Evolutionary conservation across 805 yeast species (phyloP).

Genomic region (Sugiyamaella marilandica): DNA sequence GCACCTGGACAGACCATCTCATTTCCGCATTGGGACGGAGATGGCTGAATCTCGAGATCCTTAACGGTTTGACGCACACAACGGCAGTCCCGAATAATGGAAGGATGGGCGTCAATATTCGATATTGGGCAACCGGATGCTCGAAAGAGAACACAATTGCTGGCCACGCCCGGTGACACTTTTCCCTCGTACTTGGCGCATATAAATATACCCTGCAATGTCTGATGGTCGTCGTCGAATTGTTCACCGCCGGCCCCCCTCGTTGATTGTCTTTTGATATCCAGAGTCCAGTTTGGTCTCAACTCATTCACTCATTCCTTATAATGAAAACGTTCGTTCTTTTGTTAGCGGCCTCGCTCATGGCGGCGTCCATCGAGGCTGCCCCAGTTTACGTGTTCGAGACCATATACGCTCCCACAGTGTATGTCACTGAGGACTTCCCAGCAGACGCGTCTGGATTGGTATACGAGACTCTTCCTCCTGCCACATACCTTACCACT

Average conservation of each 20-base stretch:
- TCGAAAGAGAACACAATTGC: not conserved
- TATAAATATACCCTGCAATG: no score
- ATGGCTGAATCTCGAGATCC: not conserved
- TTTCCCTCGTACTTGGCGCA: no score
- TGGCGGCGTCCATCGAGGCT: not conserved
- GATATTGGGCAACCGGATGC: not conserved
- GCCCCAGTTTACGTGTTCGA: constrained; percentile 19
- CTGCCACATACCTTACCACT: constrained; percentile 17
- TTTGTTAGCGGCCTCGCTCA: not conserved
- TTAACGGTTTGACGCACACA: no score
- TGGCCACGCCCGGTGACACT: no score
- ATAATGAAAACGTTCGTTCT: constrained; percentile 3
- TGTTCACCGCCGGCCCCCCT: not conserved
- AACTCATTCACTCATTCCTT: not conserved
- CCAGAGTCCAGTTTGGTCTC: constrained; percentile 6
- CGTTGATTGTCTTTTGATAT: not conserved
- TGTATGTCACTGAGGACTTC: constrained; percentile 20
- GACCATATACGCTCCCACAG: constrained; percentile 20
- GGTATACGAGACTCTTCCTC: constrained; percentile 14
- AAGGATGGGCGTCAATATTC: not conserved
- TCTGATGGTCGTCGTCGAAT: no score
- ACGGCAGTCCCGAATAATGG: not conserved
- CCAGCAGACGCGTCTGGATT: not conserved
- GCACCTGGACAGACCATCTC: not conserved
- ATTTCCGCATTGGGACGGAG: not conserved